phyloP scores from a whole-genome alignment of 169 alveolate genomes.

The Perkinsus marinus region DNA sequence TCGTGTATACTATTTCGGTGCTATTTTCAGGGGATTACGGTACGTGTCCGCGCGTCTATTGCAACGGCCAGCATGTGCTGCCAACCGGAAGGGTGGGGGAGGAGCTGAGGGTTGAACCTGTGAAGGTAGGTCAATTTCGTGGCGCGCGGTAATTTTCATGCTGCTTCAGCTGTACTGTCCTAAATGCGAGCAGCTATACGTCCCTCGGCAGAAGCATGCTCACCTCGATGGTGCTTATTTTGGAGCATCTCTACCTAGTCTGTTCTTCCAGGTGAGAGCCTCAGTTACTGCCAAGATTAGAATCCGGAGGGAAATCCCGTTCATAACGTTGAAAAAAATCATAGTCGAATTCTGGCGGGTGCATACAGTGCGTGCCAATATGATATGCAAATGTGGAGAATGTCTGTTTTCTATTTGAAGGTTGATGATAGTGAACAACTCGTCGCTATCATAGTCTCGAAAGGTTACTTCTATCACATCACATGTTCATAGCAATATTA shows the following conservation, averaged over 20 bases:
- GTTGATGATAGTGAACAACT: no score
- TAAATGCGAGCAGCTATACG: conserved; percentile 58
- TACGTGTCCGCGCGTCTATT: conserved; percentile 58
- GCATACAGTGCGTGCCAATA: no score
- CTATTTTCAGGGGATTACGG: conserved; percentile 34
- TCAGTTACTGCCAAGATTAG: background rate
- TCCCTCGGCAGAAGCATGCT: conserved; percentile 45
- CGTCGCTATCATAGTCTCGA: no score
- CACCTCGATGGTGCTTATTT: conserved; percentile 67
- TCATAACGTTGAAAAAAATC: no score
- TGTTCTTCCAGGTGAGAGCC: conserved; percentile 15
- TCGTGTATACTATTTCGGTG: no score
- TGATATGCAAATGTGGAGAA: no score
- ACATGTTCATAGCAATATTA: no score
- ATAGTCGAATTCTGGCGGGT: no score
- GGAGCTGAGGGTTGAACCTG: conserved; percentile 46
- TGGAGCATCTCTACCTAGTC: conserved; percentile 58
- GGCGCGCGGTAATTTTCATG: conserved; percentile 16
- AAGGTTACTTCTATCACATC: no score
- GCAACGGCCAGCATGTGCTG: conserved; percentile 51
- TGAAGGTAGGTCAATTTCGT: conserved; percentile 35
- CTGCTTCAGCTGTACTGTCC: conserved; percentile 54
- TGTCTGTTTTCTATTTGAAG: no score
- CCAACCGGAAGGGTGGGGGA: conserved; percentile 60
- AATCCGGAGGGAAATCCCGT: no score